Evolutionary conservation across 345 rosid species (phyloP), one percentile per base, ranked within the genome.

Genomic region (Kernera saxatilis): DNA sequence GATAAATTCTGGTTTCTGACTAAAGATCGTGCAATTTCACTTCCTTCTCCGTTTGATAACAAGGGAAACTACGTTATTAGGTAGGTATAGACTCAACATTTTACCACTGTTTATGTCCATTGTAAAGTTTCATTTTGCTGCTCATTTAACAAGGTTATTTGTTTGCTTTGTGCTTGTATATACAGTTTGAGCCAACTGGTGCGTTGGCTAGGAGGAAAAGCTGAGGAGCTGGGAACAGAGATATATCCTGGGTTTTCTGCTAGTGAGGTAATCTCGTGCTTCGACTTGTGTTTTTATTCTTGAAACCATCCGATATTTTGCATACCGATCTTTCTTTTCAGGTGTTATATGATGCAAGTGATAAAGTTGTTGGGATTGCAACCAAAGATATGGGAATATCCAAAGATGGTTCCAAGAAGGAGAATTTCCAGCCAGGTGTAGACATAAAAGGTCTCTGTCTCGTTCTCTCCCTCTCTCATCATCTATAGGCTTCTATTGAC

Each of bases 331-430:
- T 14, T 51, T 70, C 41, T 55, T 77, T 65, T 68, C 84, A 93
- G 98, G 82, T 93, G 67, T 74, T 93, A 15, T 87, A 85, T 39
- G 88, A 87, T 82, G 81, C 72, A 72, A 82, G 79, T 67, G 72
- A 84, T 72, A 78, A 78, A 55, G 97, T 93, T 61, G 67, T 83
- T 71, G 98, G 98, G 51, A 86, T 93, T 78, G 88, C 77, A 76
- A 93, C 98, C 33, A 93, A 85, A 79, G 98, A 93, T 84, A 88
- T 93, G 97, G 98, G 98, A 70, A 84, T 93, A 75, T 82, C 97
- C 19, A 91, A 93, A 86, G 85, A 89, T 83, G 96, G 97, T 58
- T 80, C 89, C 37, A 87, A 81, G 83, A 93, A 90, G 82, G 98
- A 83, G 32, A 93, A 51, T 80, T 93, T 87, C 64, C 98, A 91